Evolutionary conservation across 805 yeast genomes (phyloP), one percentile per base, ranked within the genome.

Genomic region (Kuraishia floccosa): DNA sequence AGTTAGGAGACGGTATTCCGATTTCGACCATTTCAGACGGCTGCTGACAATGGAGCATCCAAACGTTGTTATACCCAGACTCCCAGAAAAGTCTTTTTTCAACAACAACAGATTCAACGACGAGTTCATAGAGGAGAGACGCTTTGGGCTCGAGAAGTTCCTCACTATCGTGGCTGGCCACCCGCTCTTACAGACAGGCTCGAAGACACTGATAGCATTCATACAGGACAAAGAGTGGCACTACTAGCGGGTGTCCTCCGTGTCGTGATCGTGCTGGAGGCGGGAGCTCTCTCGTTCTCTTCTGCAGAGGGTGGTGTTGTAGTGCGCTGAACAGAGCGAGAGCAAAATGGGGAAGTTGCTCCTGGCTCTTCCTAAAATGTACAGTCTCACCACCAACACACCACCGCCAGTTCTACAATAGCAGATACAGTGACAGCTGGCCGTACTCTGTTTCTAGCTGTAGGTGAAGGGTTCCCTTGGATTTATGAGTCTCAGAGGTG

Each of bases 141-240:
- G 94, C 34, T 71, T 68, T 41, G 96, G 95, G 0, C 60, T 89
- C 28, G 94, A 86, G 52, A 71, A 72, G 46, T 89, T 93, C 56
- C 51, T 91, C 25, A 44, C 61, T 27, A 63, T 73, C 12, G 94
- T 87, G 13, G 91, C 93, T 10, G 91, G 95, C 9, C 98, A 89
- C 52, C 98, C 98, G 1, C 56, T 89, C 38, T 57, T 89, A 36
- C 97, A 91, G 56, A 81, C 95, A 0, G 93, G 94, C 0, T 67
- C 89, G 14, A 72, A 74, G 42, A 74, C 78, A 1, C 65, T 87
- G 39, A 76, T 76, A 35, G 77, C 85, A 31, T 89, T 91, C 45
- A 75, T 91, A 32, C 96, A 89, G 53, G 87, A 83, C 46, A 94
- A 84, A 4, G 65, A 59, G 24, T 84, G 94, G 94, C 83, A 71